These are phyloP conservation scores for Hypseocharis bilobata DNA, from an alignment of 441 rosid genomes.

Conservation along the genomic window DNA sequence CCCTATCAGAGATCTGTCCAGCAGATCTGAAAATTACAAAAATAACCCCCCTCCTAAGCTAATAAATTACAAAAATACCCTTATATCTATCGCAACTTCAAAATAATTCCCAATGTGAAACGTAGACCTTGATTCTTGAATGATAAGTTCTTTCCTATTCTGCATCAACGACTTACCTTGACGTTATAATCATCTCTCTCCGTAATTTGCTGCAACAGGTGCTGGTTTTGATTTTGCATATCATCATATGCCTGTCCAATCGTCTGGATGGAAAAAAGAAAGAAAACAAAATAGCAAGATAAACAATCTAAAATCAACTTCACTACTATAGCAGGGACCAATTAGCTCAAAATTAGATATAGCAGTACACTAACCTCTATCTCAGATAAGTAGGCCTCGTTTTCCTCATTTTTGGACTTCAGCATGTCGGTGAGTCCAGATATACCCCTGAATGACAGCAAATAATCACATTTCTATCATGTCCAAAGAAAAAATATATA, in stretches of 20 bases:
- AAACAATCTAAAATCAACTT: slow-evolving; percentile 23
- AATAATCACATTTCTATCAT: slow-evolving; percentile 19
- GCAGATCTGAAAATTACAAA: too few relatives aligned
- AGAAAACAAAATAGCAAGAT: slow-evolving; percentile 26
- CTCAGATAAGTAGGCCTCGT: slow-evolving; percentile 81
- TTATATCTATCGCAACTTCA: too few relatives aligned
- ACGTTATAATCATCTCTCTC: slow-evolving; percentile 97
- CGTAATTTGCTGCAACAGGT: slow-evolving; percentile 78
- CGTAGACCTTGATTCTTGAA: too few relatives aligned
- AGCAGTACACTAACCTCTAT: slow-evolving; percentile 58
- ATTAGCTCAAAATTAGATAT: slow-evolving; percentile 7
- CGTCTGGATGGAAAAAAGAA: slow-evolving; percentile 39
- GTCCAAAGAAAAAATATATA: too few relatives aligned
- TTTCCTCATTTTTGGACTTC: slow-evolving; percentile 85
- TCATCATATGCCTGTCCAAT: slow-evolving; percentile 92
- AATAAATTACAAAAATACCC: too few relatives aligned
- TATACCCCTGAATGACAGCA: slow-evolving; percentile 49
- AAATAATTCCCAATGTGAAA: too few relatives aligned
- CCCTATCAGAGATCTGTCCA: too few relatives aligned
- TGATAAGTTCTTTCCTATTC: too few relatives aligned
- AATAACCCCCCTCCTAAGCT: too few relatives aligned
- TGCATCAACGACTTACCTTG: slow-evolving; percentile 52
- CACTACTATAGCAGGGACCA: slow-evolving; percentile 17
- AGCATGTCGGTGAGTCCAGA: slow-evolving; percentile 46
- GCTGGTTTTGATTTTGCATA: slow-evolving; percentile 93